These are phyloP conservation scores for Nemania sp. DNA, from an alignment of 2,329 filamentous ascomycete species.

Conservation along the genomic window DNA sequence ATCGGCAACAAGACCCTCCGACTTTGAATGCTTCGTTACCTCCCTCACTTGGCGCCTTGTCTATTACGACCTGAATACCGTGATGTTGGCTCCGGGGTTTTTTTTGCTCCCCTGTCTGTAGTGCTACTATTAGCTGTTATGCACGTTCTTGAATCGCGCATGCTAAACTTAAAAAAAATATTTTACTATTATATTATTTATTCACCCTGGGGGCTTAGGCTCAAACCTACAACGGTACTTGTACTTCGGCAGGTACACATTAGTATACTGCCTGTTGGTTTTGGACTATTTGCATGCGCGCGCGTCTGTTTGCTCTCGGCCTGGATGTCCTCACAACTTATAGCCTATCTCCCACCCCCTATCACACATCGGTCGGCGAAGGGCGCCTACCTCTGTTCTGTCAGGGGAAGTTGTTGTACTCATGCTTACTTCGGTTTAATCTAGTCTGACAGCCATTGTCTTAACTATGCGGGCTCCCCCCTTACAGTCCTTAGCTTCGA, in stretches of 20 bases:
- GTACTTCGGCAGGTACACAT: not conserved
- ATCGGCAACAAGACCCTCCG: conserved; percentile 34
- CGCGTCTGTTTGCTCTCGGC: conserved; percentile 6
- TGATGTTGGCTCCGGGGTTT: conserved; percentile 9
- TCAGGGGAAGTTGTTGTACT: not conserved
- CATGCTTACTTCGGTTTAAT: conserved; percentile 16
- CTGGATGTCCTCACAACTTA: conserved; percentile 1
- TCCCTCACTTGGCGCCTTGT: conserved; percentile 4
- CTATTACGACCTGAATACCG: conserved; percentile 4
- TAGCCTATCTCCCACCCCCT: not conserved
- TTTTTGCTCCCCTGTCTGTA: not conserved
- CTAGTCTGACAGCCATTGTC: conserved; percentile 18
- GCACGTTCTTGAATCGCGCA: conserved; percentile 30
- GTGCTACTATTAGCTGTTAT: conserved; percentile 14
- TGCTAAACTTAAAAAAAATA: conserved; percentile 31
- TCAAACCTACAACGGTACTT: not conserved
- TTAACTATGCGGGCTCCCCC: conserved; percentile 12
- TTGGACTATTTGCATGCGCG: not conserved
- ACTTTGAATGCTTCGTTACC: conserved; percentile 5
- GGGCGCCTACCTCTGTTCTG: not conserved
- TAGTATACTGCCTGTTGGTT: not conserved
- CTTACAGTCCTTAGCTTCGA: conserved; percentile 14
- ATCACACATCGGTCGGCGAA: not conserved
- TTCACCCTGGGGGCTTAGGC: not conserved
- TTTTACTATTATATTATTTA: not conserved